Evolutionary conservation across 2,329 filamentous ascomycete species (phyloP).

Genomic region (Cordyceps fumosorosea): DNA sequence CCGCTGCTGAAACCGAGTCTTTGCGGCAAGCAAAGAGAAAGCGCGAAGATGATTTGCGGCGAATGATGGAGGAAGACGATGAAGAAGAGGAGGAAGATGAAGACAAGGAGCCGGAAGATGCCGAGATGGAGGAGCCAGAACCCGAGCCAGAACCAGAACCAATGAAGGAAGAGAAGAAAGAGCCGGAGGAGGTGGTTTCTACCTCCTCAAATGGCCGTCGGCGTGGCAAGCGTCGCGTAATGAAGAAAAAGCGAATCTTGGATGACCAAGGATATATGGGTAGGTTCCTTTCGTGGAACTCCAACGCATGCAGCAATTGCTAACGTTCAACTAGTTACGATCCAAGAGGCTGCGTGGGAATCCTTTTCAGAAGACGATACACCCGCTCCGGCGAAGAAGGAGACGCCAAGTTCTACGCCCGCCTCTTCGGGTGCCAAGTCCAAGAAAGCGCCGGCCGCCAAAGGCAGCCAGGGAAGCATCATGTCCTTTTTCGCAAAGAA

Average conservation of each 20-base stretch:
- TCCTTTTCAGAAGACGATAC: conserved; percentile 89
- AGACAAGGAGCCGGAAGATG: conserved; percentile 39
- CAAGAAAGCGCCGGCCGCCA: conserved; percentile 48
- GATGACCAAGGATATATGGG: conserved; percentile 88
- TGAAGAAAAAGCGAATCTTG: conserved; percentile 80
- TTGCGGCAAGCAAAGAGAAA: conserved; percentile 27
- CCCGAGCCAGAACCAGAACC: conserved; percentile 27
- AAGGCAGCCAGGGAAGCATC: conserved; percentile 68
- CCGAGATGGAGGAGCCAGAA: conserved; percentile 32
- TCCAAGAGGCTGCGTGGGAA: conserved; percentile 80
- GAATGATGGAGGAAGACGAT: conserved; percentile 46
- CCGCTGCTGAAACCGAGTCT: conserved; percentile 20
- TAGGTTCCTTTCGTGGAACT: conserved; percentile 33
- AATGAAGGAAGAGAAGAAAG: conserved; percentile 31
- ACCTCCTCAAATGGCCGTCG: conserved; percentile 55
- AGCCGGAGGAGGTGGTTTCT: conserved; percentile 46
- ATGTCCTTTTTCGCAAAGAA: conserved; percentile 92
- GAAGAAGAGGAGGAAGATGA: conserved; percentile 44
- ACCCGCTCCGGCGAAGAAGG: conserved; percentile 43
- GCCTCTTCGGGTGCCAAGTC: conserved; percentile 42
- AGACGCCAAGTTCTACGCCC: conserved; percentile 39
- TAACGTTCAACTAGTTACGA: conserved; percentile 57
- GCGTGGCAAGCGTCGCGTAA: conserved; percentile 70
- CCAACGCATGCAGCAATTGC: not conserved
- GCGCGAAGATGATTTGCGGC: conserved; percentile 32